Evolutionary conservation across 108 stramenopile genomes (phyloP).

Genomic region (Nitzschia sp.): DNA sequence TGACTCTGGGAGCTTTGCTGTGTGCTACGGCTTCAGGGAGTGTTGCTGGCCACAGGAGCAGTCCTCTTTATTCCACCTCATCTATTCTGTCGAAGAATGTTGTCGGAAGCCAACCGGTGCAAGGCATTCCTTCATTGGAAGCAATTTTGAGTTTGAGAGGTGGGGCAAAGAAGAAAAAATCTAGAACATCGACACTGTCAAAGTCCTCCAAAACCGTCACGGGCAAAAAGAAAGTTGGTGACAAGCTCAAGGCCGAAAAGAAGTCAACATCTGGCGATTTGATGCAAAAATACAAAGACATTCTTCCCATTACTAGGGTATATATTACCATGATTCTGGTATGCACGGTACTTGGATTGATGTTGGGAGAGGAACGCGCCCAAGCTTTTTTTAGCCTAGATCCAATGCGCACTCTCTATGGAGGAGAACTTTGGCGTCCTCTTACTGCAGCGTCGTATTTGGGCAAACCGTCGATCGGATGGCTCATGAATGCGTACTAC

Average conservation of each 20-base stretch:
- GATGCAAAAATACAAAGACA: conserved; percentile 69
- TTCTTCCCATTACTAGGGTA: conserved; percentile 78
- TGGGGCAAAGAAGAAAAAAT: conserved; percentile 30
- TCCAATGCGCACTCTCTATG: conserved; percentile 75
- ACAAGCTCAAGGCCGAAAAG: conserved; percentile 16
- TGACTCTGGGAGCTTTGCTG: too few species aligned
- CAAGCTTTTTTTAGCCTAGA: conserved; percentile 81
- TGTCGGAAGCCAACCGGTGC: not conserved
- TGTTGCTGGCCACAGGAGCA: too few species aligned
- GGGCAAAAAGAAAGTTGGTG: conserved; percentile 40
- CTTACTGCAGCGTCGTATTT: conserved; percentile 85
- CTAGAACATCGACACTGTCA: conserved; percentile 8
- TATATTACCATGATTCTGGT: conserved; percentile 77
- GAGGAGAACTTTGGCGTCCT: conserved; percentile 83
- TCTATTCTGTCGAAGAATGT: not conserved
- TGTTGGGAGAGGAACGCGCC: conserved; percentile 82
- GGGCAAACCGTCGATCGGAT: conserved; percentile 83
- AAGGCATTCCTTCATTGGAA: conserved; percentile 11
- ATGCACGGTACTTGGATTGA: conserved; percentile 66
- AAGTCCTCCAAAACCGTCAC: conserved; percentile 32
- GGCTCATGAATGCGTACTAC: conserved; percentile 87
- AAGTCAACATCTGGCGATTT: not conserved
- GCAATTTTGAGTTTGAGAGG: conserved; percentile 27
- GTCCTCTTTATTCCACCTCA: too few species aligned
- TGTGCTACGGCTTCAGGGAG: too few species aligned